Evolutionary conservation across 2,329 filamentous ascomycete genomes (phyloP).

Genomic region (Knufia petricola): DNA sequence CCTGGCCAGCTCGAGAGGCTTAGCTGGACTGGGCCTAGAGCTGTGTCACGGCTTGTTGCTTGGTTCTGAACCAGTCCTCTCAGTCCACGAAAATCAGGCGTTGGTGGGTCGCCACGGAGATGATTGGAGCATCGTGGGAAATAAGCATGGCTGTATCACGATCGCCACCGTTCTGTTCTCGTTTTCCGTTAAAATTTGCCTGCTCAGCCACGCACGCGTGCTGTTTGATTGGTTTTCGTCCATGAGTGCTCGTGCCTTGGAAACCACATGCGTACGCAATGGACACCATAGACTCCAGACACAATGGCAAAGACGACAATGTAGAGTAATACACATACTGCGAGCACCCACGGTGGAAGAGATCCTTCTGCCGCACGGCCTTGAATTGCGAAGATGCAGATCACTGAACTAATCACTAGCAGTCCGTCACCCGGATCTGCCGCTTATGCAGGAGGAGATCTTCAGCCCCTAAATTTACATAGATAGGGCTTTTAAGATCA

Average conservation of each 20-base stretch:
- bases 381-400: neutral
- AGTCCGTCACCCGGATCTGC: neutral
- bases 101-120: neutral
- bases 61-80: neutral
- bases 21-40: neutral
- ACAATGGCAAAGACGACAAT: slow-evolving; percentile 1
- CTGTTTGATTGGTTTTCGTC: neutral
- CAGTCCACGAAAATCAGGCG: neutral
- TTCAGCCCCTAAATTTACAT: neutral
- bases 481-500: neutral
- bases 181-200: neutral
- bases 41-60: neutral
- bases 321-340: neutral
- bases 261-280: neutral
- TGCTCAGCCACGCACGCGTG: neutral
- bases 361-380: no score
- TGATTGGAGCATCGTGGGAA: neutral
- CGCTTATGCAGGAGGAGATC: neutral
- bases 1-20: neutral
- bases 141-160: slow-evolving; percentile 4
- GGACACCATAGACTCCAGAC: neutral
- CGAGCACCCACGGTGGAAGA: neutral
- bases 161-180: neutral
- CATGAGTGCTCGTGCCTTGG: neutral
- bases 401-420: neutral